phyloP scores from a whole-genome alignment of 2,329 filamentous ascomycete genomes.

The Curvularia eragrostidis region DNA sequence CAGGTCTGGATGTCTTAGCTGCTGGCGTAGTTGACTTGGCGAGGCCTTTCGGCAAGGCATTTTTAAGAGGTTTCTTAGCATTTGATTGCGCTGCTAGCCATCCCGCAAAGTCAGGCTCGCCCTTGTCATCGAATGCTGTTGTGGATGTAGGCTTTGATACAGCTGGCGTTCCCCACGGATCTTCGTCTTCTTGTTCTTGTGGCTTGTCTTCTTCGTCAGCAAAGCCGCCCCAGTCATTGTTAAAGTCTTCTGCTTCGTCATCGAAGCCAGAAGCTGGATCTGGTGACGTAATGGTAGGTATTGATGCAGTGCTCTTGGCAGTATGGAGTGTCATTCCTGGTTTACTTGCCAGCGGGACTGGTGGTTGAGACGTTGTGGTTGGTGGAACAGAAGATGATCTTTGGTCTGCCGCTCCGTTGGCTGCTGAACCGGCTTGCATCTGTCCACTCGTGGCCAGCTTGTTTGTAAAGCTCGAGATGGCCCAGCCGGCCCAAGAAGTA shows the following conservation, averaged over 20 bases:
- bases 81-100: constrained; percentile 89
- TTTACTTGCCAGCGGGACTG: constrained; percentile 53
- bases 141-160: constrained; percentile 44
- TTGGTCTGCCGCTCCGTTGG: constrained; percentile 51
- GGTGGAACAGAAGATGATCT: constrained; percentile 60
- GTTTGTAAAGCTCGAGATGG: constrained; percentile 97
- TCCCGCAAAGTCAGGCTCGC: constrained; percentile 93
- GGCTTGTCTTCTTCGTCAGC: constrained; percentile 61
- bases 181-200: constrained; percentile 59
- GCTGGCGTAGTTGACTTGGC: constrained; percentile 61
- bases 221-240: constrained; percentile 77
- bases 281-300: constrained; percentile 39
- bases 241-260: constrained; percentile 64
- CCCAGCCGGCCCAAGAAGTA: constrained; percentile 89
- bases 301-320: constrained; percentile 34
- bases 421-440: constrained; percentile 65
- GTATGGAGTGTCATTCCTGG: constrained; percentile 41
- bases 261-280: constrained; percentile 60
- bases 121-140: constrained; percentile 77
- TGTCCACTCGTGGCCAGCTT: constrained; percentile 88
- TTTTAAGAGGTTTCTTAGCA: constrained; percentile 69
- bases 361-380: constrained; percentile 57
- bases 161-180: constrained; percentile 58
- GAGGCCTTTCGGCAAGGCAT: constrained; percentile 82
- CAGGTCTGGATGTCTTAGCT: constrained; percentile 43